These are phyloP conservation scores for Clarireedia hainanense DNA, from an alignment of 2,329 filamentous ascomycete species.

Conservation along the genomic window DNA sequence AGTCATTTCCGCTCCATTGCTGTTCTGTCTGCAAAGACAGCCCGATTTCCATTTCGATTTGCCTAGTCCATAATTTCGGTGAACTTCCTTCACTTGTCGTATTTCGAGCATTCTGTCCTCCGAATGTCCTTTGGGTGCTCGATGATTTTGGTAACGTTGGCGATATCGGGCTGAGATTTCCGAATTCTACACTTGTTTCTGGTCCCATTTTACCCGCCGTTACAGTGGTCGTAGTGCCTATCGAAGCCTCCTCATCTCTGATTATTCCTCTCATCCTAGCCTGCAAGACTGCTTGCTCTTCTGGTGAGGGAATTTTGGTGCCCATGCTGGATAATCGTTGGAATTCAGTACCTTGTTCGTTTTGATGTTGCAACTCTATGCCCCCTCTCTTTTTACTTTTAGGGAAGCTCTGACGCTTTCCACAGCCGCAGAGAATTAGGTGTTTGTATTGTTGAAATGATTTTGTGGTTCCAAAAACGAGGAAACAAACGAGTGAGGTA, in stretches of 20 bases:
- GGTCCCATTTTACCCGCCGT: not conserved
- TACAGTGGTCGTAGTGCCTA: not conserved
- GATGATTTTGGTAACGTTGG: not conserved
- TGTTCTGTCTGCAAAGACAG: not conserved
- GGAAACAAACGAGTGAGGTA: conserved; percentile 31
- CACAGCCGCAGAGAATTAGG: conserved; percentile 18
- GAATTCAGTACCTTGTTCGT: conserved; percentile 3
- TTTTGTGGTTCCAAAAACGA: conserved; percentile 37
- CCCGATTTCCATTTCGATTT: conserved; percentile 2
- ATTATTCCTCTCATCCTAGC: conserved; percentile 1
- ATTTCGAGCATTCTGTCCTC: not conserved
- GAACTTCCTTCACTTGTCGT: not conserved
- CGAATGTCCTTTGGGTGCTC: not conserved
- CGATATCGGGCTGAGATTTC: not conserved
- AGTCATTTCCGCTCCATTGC: not conserved
- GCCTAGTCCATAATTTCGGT: not conserved
- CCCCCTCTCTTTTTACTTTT: conserved; percentile 4
- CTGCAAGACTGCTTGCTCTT: conserved; percentile 1
- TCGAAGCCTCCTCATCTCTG: not conserved
- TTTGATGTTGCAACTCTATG: not conserved
- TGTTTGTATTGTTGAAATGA: conserved; percentile 27
- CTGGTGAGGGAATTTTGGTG: not conserved
- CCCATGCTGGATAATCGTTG: conserved; percentile 2
- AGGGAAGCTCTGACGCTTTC: not conserved
- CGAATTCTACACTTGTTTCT: not conserved